These are phyloP conservation scores for Candida schatavii DNA, from an alignment of 805 yeast genomes.

Conservation along the genomic window DNA sequence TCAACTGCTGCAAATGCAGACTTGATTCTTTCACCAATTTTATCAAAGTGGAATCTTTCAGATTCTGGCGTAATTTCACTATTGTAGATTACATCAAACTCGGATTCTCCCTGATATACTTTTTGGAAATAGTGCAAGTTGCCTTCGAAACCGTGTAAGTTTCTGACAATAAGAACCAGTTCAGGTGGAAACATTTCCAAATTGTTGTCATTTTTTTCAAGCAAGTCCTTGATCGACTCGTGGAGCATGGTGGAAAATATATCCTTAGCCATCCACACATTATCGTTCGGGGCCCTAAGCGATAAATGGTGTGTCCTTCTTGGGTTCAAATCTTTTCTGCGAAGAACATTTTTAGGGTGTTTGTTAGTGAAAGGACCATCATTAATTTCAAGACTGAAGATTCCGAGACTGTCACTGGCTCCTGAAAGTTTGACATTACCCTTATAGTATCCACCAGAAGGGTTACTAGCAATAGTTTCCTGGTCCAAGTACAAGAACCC, in stretches of 20 bases:
- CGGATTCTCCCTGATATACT: slow-evolving; percentile 67
- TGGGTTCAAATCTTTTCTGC: slow-evolving; percentile 50
- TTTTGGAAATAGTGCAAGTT: slow-evolving; percentile 80
- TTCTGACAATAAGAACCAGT: slow-evolving; percentile 54
- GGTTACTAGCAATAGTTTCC: slow-evolving; percentile 12
- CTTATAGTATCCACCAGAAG: slow-evolving; percentile 20
- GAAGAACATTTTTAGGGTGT: slow-evolving; percentile 35
- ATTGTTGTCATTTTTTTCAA: slow-evolving; percentile 19
- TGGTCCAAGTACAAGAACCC: slow-evolving; percentile 27
- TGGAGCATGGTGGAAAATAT: slow-evolving; percentile 66
- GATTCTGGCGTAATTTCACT: slow-evolving; percentile 36
- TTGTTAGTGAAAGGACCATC: slow-evolving; percentile 50
- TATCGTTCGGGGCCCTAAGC: slow-evolving; percentile 65
- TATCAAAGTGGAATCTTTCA: slow-evolving; percentile 36
- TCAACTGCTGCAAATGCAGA: slow-evolving; percentile 41
- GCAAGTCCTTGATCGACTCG: slow-evolving; percentile 57
- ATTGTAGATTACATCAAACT: slow-evolving; percentile 68
- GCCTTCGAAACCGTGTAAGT: slow-evolving; percentile 61
- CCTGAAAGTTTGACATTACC: slow-evolving; percentile 44
- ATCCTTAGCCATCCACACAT: slow-evolving; percentile 77
- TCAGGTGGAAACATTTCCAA: slow-evolving; percentile 37
- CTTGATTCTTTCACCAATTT: slow-evolving; percentile 34
- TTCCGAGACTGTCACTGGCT: slow-evolving; percentile 60
- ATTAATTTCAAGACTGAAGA: slow-evolving; percentile 57
- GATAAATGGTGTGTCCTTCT: slow-evolving; percentile 62